A percentile compares a stretch with the other conserved stretches of the same genome.
These are phyloP conservation scores for Amaranthus palmeri DNA, from an alignment of 148 eudicot genomes.

Conservation along the genomic window DNA sequence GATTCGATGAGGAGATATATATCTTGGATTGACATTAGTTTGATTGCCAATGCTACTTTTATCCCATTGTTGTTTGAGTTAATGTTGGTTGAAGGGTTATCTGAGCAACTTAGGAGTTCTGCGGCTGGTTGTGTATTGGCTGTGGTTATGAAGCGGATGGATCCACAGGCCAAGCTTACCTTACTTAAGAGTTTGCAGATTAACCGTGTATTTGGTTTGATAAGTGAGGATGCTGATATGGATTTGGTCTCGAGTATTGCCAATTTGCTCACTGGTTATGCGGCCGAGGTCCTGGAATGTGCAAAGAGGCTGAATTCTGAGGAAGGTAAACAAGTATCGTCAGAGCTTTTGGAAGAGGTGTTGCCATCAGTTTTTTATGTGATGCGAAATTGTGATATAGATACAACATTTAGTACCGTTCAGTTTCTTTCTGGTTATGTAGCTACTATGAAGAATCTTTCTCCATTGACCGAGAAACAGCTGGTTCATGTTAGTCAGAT, in stretches of 20 bases:
- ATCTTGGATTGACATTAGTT: constrained; percentile 89
- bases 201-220: constrained; percentile 61
- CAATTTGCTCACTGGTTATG: constrained; percentile 81
- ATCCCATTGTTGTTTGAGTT: constrained; percentile 68
- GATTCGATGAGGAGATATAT: constrained; percentile 81
- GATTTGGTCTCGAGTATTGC: constrained; percentile 72
- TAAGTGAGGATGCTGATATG: constrained; percentile 55
- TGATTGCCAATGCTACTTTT: constrained; percentile 67
- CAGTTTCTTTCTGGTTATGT: constrained; percentile 88
- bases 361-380: constrained; percentile 80
- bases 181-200: constrained; percentile 73
- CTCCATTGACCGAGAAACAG: constrained; percentile 64
- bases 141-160: constrained; percentile 85
- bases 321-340: constrained; percentile 49
- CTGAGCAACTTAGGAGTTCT: constrained; percentile 71
- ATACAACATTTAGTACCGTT: constrained; percentile 59
- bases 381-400: constrained; percentile 67
- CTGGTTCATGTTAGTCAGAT: constrained; percentile 71
- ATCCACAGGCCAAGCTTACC: constrained; percentile 56
- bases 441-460: constrained; percentile 71
- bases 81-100: constrained; percentile 54
- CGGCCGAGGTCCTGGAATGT: constrained; percentile 76
- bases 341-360: constrained; percentile 77
- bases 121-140: constrained; percentile 73
- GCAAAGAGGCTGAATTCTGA: constrained; percentile 51